Percentiles rank a stretch among this genome's conserved stretches.
phyloP scores from a whole-genome alignment of 106 monocot genomes.

The Posidonia australis region DNA sequence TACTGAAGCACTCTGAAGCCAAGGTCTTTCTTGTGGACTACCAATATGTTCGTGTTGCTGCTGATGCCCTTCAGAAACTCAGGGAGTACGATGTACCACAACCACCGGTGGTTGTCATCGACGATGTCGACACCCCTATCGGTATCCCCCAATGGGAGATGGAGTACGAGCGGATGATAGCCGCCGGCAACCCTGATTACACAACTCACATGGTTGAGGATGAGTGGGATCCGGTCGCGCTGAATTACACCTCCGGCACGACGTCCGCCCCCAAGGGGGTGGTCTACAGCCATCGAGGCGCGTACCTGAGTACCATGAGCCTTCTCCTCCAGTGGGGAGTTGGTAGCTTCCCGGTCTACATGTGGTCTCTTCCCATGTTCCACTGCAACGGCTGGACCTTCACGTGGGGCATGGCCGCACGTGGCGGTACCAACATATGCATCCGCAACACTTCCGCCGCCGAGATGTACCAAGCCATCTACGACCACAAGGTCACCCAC shows the following conservation, averaged over 20 bases:
- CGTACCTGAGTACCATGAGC: constrained; percentile 34
- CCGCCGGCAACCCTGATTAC: constrained; percentile 25
- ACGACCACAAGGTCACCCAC: constrained; percentile 51
- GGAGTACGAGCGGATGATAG: constrained; percentile 57
- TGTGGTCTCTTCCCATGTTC: constrained; percentile 91
- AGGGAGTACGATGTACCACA: neutral
- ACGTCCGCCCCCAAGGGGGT: constrained; percentile 74
- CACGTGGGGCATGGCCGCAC: constrained; percentile 60
- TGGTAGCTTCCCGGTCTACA: constrained; percentile 35
- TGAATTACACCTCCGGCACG: constrained; percentile 85
- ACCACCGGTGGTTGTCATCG: constrained; percentile 36
- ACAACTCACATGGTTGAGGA: constrained; percentile 19
- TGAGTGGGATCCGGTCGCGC: constrained; percentile 62
- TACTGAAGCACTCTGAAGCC: constrained; percentile 51
- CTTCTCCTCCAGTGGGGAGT: constrained; percentile 48
- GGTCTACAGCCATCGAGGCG: constrained; percentile 70
- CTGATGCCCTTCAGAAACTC: neutral
- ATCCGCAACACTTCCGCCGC: constrained; percentile 50
- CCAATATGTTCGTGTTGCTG: constrained; percentile 20
- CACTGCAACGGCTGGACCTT: constrained; percentile 86
- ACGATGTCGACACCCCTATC: constrained; percentile 26
- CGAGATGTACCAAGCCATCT: constrained; percentile 30
- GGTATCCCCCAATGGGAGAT: constrained; percentile 18
- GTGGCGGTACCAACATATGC: constrained; percentile 76
- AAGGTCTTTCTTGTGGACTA: constrained; percentile 68